phyloP scores from a whole-genome alignment of 1,284 basidiomycete species.

The Cystobasidium sp. region DNA sequence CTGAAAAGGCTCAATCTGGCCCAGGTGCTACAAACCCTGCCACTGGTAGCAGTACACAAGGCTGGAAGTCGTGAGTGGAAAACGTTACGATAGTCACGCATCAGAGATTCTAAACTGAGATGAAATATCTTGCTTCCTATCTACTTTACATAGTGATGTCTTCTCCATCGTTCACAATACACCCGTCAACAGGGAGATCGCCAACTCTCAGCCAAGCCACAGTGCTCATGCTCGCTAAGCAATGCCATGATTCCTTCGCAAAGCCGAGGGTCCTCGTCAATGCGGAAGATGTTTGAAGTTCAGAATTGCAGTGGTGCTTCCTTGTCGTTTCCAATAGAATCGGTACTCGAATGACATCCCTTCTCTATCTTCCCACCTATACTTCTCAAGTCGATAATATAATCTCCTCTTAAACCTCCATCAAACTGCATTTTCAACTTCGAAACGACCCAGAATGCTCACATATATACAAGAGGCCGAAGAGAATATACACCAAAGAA shows the following conservation, averaged over 20 bases:
- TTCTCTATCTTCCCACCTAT: too few relatives aligned
- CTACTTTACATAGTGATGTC: constrained; percentile 11
- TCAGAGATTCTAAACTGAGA: not conserved
- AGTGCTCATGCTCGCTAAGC: constrained; percentile 7
- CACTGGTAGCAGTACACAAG: not conserved
- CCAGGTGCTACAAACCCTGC: not conserved
- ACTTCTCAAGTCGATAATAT: too few relatives aligned
- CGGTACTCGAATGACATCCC: too few relatives aligned
- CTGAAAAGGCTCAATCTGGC: constrained; percentile 28
- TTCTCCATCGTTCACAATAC: constrained; percentile 35
- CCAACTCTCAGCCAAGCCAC: not conserved
- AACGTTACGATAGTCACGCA: not conserved
- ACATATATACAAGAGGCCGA: too few relatives aligned
- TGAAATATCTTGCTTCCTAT: not conserved
- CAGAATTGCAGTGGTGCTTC: not conserved
- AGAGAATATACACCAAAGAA: too few relatives aligned
- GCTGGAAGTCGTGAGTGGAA: constrained; percentile 29
- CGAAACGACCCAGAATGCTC: too few relatives aligned
- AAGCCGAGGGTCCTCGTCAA: not conserved
- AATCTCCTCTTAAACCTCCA: too few relatives aligned
- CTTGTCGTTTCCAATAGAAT: too few relatives aligned
- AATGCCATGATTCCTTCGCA: not conserved
- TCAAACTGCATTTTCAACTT: too few relatives aligned
- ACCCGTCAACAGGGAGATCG: constrained; percentile 24
- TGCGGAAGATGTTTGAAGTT: not conserved